These are phyloP conservation scores for Plasmodium malariae DNA, from an alignment of 169 alveolate genomes.

Conservation along the genomic window DNA sequence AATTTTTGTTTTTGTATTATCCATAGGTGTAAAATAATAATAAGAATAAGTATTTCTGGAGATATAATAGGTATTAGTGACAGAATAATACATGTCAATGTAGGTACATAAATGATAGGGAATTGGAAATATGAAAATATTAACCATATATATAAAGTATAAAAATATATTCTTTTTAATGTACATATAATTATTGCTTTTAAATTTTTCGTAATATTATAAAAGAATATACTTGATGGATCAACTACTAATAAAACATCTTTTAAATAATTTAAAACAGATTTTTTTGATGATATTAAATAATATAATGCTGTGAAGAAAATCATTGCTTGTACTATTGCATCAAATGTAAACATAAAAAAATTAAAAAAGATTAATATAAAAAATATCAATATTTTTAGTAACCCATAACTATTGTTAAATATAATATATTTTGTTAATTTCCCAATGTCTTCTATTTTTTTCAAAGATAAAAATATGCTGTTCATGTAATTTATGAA, in stretches of 20 bases:
- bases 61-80: conserved; percentile 80
- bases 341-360: conserved; percentile 79
- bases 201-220: conserved; percentile 71
- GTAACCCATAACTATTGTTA: conserved; percentile 77
- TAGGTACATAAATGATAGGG: conserved; percentile 83
- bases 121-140: conserved; percentile 76
- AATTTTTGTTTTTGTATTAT: conserved; percentile 37
- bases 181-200: conserved; percentile 79
- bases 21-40: conserved; percentile 65
- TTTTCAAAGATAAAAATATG: conserved; percentile 67
- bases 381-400: conserved; percentile 74
- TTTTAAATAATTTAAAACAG: conserved; percentile 72
- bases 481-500: conserved; percentile 41
- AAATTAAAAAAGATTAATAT: conserved; percentile 68
- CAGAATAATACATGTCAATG: conserved; percentile 77
- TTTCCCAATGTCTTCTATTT: conserved; percentile 68
- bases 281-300: conserved; percentile 72
- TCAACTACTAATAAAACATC: conserved; percentile 81
- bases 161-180: conserved; percentile 75
- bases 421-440: conserved; percentile 45
- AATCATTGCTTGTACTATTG: conserved; percentile 76
- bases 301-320: conserved; percentile 82
- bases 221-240: conserved; percentile 77
- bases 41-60: conserved; percentile 72
- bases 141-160: conserved; percentile 80